These are phyloP conservation scores for Apium graveolens DNA, from an alignment of 129 eudicot genomes.

Conservation along the genomic window DNA sequence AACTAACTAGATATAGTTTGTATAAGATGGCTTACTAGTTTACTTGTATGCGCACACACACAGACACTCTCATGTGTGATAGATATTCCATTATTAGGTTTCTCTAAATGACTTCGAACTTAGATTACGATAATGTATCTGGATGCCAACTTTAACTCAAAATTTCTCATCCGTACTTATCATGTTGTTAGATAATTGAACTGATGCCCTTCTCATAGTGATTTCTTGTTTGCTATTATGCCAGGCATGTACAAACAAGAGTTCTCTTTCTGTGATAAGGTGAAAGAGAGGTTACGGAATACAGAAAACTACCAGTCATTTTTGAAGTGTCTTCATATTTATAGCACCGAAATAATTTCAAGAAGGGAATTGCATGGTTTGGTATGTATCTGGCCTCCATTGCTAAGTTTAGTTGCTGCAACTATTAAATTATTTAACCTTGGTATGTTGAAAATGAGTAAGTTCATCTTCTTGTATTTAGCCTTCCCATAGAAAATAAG, in stretches of 20 bases:
- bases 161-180: neutral
- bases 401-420: neutral
- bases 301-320: constrained; percentile 91
- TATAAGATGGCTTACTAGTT: neutral
- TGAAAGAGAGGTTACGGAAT: constrained; percentile 68
- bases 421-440: neutral
- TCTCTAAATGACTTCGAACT: neutral
- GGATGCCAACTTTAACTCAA: neutral
- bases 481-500: neutral
- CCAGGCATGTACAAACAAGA: constrained; percentile 81
- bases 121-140: neutral
- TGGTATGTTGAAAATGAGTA: no score
- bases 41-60: neutral
- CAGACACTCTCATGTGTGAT: neutral
- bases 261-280: constrained; percentile 82
- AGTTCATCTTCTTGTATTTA: no score
- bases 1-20: neutral
- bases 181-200: neutral
- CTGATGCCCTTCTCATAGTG: neutral
- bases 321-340: constrained; percentile 92
- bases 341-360: constrained; percentile 90
- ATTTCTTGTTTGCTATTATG: constrained; percentile 9
- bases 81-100: neutral
- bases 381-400: constrained; percentile 37
- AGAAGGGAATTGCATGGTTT: constrained; percentile 75